Evolutionary conservation across 2,329 filamentous ascomycete genomes (phyloP), one percentile per base, ranked within the genome.

Genomic region (Zasmidium cellare): DNA sequence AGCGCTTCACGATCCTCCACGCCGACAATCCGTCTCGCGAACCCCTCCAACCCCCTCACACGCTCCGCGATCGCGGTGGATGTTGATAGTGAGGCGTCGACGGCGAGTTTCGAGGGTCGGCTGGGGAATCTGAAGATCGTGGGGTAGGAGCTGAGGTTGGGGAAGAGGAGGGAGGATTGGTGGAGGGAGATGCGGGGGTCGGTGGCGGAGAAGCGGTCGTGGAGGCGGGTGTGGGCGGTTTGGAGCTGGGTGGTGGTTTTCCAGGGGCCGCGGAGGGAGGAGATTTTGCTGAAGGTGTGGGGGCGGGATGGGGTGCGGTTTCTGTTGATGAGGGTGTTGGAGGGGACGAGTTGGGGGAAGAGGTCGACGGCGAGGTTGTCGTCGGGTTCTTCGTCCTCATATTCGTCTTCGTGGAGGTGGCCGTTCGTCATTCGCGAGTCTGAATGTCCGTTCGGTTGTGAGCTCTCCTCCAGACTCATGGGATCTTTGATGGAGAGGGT

Each of bases 91-190:
- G 86, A 73, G 68, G 76, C 56, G 74, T 76, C 62, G 61, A 81
- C 65, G 63, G 80, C 79, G 58, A 87, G 57, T 68, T 57, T 80
- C 5, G 58, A 44, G 67, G 22, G 71, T 60, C 57, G 75, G 18
- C 56, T 54, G 1, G 72, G 71, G 52, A 80, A 75, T 18, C 80
- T 71, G 72, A 92, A 91, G 54, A 97, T 88, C 25, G 79, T 77
- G 0, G 94, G 94, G 70, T 90, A 97, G 72, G 91, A 96, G 70
- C 94, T 87, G 31, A 96, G 81, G 24, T 92, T 70, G 1, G 93
- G 92, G 69, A 92, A 94, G 1, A 82, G 77, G 7, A 93, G 79
- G 1, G 75, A 60, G 45, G 75, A 75, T 47, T 80, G 75, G 67
- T 84, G 62, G 16, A 61, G 65, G 5, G 61, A 61, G 2, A 59